phyloP scores from a whole-genome alignment of 495 filamentous ascomycete genomes.

The Achaetomiella virescens region DNA sequence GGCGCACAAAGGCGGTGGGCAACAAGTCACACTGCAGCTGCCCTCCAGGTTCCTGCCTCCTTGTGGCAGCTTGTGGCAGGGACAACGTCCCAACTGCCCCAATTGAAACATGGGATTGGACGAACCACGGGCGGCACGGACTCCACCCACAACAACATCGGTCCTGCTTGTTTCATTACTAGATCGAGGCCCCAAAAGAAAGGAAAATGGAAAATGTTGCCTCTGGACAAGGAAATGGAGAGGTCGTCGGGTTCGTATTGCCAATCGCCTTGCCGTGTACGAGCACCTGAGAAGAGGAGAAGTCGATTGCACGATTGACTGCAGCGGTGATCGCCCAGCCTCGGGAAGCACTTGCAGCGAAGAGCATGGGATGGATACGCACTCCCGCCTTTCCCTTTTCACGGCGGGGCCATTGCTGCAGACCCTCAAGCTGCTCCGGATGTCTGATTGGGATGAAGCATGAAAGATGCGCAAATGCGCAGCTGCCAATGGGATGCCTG shows the following conservation, averaged over 20 bases:
- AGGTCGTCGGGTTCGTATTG: not conserved
- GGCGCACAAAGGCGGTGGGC: constrained; percentile 13
- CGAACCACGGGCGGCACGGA: not conserved
- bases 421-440: not conserved
- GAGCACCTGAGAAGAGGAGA: no score
- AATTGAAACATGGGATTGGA: constrained; percentile 7
- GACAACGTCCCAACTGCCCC: not conserved
- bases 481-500: not conserved
- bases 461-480: no score
- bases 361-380: not conserved
- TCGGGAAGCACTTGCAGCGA: not conserved
- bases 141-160: not conserved
- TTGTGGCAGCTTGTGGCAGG: constrained; percentile 1
- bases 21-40: constrained; percentile 5
- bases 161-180: not conserved
- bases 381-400: constrained; percentile 1
- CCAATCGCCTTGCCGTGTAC: no score
- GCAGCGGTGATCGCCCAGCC: no score
- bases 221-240: not conserved
- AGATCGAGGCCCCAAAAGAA: not conserved
- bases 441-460: not conserved
- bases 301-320: no score
- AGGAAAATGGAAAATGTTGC: not conserved
- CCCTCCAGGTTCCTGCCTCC: constrained; percentile 3
- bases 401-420: not conserved